phyloP scores from a whole-genome alignment of 2,329 filamentous ascomycete genomes.

The Aplosporella prunicola region DNA sequence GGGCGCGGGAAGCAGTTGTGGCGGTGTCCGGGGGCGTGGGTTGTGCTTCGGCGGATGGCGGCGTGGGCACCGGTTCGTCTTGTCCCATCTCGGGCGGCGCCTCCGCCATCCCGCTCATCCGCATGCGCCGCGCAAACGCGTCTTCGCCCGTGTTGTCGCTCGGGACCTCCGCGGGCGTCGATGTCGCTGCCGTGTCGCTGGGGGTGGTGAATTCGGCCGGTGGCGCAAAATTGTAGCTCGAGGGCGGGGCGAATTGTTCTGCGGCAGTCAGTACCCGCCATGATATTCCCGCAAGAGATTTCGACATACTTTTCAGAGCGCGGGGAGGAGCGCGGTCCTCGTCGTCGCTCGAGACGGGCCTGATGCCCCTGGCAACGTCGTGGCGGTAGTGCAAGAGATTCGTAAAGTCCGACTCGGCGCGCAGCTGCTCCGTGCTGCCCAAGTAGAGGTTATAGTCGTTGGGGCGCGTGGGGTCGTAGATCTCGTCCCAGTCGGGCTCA shows the following conservation, averaged over 20 bases:
- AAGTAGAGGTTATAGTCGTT: slow-evolving; percentile 80
- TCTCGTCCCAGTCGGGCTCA: slow-evolving; percentile 73
- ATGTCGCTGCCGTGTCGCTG: slow-evolving; percentile 12
- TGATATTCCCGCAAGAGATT: background rate
- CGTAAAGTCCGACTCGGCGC: slow-evolving; percentile 64
- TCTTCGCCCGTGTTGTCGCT: slow-evolving; percentile 60
- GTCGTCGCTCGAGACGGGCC: slow-evolving; percentile 43
- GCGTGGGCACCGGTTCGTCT: slow-evolving; percentile 10
- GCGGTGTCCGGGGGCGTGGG: background rate
- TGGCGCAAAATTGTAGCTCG: slow-evolving; percentile 41
- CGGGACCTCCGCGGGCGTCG: slow-evolving; percentile 13
- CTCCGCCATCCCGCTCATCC: slow-evolving; percentile 37
- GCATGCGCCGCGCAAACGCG: slow-evolving; percentile 55
- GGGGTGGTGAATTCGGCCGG: slow-evolving; percentile 31
- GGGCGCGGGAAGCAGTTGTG: background rate
- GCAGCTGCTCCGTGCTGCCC: slow-evolving; percentile 71
- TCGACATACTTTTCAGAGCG: slow-evolving; percentile 37
- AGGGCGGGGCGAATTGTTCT: slow-evolving; percentile 44
- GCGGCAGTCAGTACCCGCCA: slow-evolving; percentile 7
- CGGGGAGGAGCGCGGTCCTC: slow-evolving; percentile 32
- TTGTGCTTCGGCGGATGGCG: slow-evolving; percentile 11
- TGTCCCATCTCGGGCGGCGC: slow-evolving; percentile 20
- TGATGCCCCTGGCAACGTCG: too few species aligned
- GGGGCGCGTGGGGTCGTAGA: slow-evolving; percentile 76
- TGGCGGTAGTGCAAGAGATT: slow-evolving; percentile 4